Evolutionary conservation across 768 basidiomycete species (phyloP), one percentile per base, ranked within the genome.

Genomic region (Epithele typhae): DNA sequence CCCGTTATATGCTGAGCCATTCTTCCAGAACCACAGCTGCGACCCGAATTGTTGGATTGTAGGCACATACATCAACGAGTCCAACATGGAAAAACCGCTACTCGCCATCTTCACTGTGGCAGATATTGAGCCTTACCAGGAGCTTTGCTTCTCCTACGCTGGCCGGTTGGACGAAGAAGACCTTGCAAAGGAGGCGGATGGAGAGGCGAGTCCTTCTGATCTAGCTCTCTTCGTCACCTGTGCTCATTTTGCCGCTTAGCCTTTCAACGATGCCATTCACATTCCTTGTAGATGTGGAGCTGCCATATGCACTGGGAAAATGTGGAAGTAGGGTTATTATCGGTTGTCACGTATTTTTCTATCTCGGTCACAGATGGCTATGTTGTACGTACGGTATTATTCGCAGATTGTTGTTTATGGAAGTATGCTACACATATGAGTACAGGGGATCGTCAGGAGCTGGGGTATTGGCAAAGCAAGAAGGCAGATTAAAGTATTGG

Each of bases 11-110:
- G 18, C 18, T 44, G 21, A 40, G 44, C 41, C 10, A 25, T 25
- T 33, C 45, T 22, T 21, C 25, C 32, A 93, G 91, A 96, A 95
- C 54, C 92, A 96, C 55, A 91, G 87, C 15, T 95, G 93, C 57
- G 84, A 91, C 46, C 92, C 92, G 0, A 96, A 95, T 59, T 82
- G 84, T 53, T 61, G 61, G 5, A 74, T 92, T 18, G 73, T 74
- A n/a, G 72, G 87, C 0, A 83, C 78, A 37, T 88, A 92, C 55
- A 82, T 89, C 64, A 84, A 91, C 54, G 90, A 92, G 42, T 74
- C 77, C 11, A 78, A 89, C 54, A 57, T 84, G 14, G 69, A 79
- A 10, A 88, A 86, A 58, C 87, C 88, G 0, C 61, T 84, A 11
- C 59, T 92, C 7, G 69, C 78, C 0, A 68, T 90, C 10, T 92